Evolutionary conservation across 257 asterid genomes (phyloP), one percentile per base, ranked within the genome.

Genomic region (Euphrasia confusa): DNA sequence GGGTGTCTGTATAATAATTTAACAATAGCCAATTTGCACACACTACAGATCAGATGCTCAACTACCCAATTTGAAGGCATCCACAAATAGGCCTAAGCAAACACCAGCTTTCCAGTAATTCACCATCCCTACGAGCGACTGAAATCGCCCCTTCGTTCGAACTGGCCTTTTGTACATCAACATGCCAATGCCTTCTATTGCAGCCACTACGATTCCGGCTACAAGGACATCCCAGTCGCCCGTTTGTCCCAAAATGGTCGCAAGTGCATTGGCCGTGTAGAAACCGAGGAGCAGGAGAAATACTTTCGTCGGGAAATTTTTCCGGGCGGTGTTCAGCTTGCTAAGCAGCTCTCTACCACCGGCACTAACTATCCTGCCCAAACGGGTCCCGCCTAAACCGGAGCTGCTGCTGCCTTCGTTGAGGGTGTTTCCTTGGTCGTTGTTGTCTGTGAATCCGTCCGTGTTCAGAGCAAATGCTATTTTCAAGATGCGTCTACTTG

Each of bases 161-260:
- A 84, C 58, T 27, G 89, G 84, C 69, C 61, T 84, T 71, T 78
- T 81, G 81, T 93, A 93, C 97, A 93, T 85, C n/a, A 93, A 83
- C 91, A 88, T 84, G 2, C 99, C 97, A 7, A 89, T 93, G 11
- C 99, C 97, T 71, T 93, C 99, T 0, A 93, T 89, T 5, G 94
- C 96, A 73, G 99, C 96, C 33, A 92, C 99, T 0, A 93, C 88
- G 0, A 92, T 69, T 28, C 97, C 99, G 8, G 97, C 99, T 54
- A 92, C 99, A 12, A 92, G 67, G 15, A 89, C 99, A 58, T 93
- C 99, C 99, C 99, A 93, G 71, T 93, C 97, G 1, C 99, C 96
- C 0, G 99, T 93, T 74, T 93, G 99, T 55, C 99, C 99, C 1
- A 89, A 86, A 79, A 89, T 87, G 1, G 97, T 87, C 18, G 97